A percentile compares a stretch with the other conserved stretches of the same genome.
Evolutionary conservation across 2,329 filamentous ascomycete species (phyloP).

Genomic region (Aspergillus arachidicola): DNA sequence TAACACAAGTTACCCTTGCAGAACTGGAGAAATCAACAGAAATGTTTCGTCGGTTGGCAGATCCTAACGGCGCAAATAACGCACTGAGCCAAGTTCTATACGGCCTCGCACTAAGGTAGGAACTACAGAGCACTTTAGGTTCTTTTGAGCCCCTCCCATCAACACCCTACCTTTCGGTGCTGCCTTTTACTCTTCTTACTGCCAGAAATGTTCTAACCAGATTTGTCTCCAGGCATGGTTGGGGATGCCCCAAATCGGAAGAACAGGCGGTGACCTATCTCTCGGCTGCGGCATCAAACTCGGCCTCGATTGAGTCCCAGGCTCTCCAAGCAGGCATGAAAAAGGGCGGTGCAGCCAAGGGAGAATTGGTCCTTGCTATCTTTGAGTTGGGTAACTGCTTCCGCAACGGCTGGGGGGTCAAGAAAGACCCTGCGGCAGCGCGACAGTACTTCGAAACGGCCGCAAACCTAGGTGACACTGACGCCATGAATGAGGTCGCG

Average conservation of each 20-base stretch:
- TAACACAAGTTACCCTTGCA: constrained; percentile 24
- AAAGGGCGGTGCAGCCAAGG: constrained; percentile 92
- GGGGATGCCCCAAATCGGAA: constrained; percentile 78
- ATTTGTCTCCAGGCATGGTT: constrained; percentile 70
- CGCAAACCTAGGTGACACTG: constrained; percentile 91
- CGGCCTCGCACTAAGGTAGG: constrained; percentile 82
- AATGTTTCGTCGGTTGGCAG: constrained; percentile 81
- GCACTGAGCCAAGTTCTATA: constrained; percentile 94
- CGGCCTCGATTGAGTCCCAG: constrained; percentile 80
- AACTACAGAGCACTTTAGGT: background rate
- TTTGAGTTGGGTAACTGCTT: constrained; percentile 81
- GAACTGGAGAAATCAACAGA: constrained; percentile 77
- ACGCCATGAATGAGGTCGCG: constrained; percentile 95
- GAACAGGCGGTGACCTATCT: constrained; percentile 79
- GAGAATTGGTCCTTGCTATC: constrained; percentile 92
- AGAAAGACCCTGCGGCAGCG: constrained; percentile 82
- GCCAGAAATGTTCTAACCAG: background rate
- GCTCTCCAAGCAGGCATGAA: constrained; percentile 85
- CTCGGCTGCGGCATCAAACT: constrained; percentile 85
- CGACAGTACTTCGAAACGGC: constrained; percentile 95
- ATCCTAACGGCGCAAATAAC: constrained; percentile 84
- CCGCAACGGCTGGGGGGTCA: constrained; percentile 90
- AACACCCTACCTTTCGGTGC: background rate
- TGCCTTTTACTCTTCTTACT: background rate
- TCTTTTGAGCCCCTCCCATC: background rate